A percentile compares a stretch with the other conserved stretches of the same genome.
Evolutionary conservation across 371 early-diverging fungal species (phyloP).

Genomic region (Chytridium lagenaria): DNA sequence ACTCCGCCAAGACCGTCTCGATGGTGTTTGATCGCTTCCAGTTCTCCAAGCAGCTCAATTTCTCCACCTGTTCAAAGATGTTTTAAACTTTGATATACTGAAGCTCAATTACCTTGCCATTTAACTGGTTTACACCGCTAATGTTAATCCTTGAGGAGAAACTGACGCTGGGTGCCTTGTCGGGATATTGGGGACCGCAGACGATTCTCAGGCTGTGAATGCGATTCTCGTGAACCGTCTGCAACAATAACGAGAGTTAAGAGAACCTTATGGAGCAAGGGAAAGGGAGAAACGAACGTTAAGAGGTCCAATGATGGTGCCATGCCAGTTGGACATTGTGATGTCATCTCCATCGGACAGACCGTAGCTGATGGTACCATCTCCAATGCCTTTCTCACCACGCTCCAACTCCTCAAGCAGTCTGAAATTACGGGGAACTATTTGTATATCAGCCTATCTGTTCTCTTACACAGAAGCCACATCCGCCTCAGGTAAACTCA

Average conservation of each 20-base stretch:
- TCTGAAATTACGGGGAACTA: conserved; percentile 95
- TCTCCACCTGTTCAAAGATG: conserved; percentile 68
- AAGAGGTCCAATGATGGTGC: conserved; percentile 94
- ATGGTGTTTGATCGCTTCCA: conserved; percentile 85
- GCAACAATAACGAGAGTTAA: not conserved
- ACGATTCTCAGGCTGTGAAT: conserved; percentile 86
- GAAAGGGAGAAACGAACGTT: conserved; percentile 66
- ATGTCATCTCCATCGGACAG: conserved; percentile 87
- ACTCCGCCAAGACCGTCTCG: conserved; percentile 83
- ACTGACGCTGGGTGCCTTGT: conserved; percentile 75
- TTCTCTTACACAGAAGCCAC: too few species aligned
- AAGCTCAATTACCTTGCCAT: conserved; percentile 66
- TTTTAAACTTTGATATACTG: not conserved
- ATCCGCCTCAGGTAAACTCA: too few species aligned
- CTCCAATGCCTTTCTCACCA: conserved; percentile 96
- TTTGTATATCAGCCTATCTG: not conserved
- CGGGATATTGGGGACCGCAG: conserved; percentile 90
- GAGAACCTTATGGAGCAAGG: not conserved
- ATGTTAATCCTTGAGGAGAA: conserved; percentile 88
- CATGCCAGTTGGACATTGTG: conserved; percentile 88
- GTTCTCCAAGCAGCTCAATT: conserved; percentile 72
- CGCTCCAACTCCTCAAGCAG: conserved; percentile 96
- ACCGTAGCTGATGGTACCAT: conserved; percentile 93
- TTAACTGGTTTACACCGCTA: conserved; percentile 83
- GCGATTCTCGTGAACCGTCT: conserved; percentile 94